These are phyloP conservation scores for Purpureocillium lavendulum DNA, from an alignment of 2,329 filamentous ascomycete species.

Conservation along the genomic window DNA sequence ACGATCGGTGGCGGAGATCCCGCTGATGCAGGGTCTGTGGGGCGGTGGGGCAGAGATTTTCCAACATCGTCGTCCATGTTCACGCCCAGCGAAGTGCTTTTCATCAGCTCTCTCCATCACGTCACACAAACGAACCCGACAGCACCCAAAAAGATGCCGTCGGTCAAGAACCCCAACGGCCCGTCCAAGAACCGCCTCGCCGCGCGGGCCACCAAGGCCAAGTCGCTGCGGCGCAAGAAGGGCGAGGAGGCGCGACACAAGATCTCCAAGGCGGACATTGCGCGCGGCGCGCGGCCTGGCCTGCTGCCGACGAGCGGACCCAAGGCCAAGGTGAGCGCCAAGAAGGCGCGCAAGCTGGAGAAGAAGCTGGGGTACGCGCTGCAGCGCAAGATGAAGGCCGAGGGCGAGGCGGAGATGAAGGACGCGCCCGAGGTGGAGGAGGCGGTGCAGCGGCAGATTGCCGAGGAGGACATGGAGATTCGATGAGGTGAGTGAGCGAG, in stretches of 20 bases:
- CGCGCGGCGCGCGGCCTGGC: slow-evolving; percentile 42
- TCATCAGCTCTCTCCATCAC: no score
- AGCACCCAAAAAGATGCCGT: slow-evolving; percentile 32
- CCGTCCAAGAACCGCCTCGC: slow-evolving; percentile 44
- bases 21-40: not conserved
- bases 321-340: slow-evolving; percentile 39
- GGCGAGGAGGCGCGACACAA: slow-evolving; percentile 27
- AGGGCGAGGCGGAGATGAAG: slow-evolving; percentile 41
- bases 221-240: slow-evolving; percentile 34
- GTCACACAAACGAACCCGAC: not conserved
- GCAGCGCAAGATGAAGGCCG: slow-evolving; percentile 41
- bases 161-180: slow-evolving; percentile 50
- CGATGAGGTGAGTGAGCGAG: slow-evolving; percentile 4
- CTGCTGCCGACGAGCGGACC: slow-evolving; percentile 49
- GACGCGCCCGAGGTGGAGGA: slow-evolving; percentile 8
- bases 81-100: no score
- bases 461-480: slow-evolving; percentile 13
- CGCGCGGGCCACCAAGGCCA: slow-evolving; percentile 34
- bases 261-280: slow-evolving; percentile 32
- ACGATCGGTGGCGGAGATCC: not conserved
- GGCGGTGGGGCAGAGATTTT: not conserved
- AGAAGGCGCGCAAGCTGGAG: slow-evolving; percentile 49
- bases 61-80: not conserved
- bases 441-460: slow-evolving; percentile 5
- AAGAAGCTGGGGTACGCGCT: slow-evolving; percentile 43